phyloP scores from a whole-genome alignment of 148 eudicot genomes.

The Agrostemma githago region DNA sequence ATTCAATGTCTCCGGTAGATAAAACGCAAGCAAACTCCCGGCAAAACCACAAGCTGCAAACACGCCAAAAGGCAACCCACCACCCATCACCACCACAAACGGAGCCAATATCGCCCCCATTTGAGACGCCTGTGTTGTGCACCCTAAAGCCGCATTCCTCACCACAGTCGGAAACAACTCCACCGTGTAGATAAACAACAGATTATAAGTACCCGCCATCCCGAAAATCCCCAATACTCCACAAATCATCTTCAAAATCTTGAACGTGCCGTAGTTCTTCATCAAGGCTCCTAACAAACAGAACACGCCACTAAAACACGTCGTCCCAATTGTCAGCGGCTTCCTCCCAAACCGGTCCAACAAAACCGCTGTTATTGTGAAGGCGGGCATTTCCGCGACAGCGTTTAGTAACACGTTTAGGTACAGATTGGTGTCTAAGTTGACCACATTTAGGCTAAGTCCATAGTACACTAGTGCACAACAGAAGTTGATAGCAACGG shows the following conservation, averaged over 20 bases:
- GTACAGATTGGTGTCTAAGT: conserved; percentile 73
- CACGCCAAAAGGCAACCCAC: conserved; percentile 48
- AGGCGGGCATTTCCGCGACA: conserved; percentile 85
- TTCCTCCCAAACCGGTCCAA: conserved; percentile 63
- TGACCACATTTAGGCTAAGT: conserved; percentile 73
- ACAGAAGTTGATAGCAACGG: conserved; percentile 58
- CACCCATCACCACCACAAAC: conserved; percentile 70
- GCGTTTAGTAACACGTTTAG: conserved; percentile 64
- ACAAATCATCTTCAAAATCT: conserved; percentile 54
- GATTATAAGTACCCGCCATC: conserved; percentile 78
- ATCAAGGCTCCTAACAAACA: conserved; percentile 56
- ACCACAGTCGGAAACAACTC: conserved; percentile 95
- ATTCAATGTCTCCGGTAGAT: conserved; percentile 74
- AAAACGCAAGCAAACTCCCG: conserved; percentile 60
- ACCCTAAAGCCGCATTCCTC: conserved; percentile 78
- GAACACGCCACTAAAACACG: conserved; percentile 73
- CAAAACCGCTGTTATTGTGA: conserved; percentile 52
- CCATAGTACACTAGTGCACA: conserved; percentile 82
- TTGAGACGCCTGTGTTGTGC: conserved; percentile 79
- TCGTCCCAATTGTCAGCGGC: conserved; percentile 68
- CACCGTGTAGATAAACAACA: conserved; percentile 66
- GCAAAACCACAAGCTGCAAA: conserved; percentile 61
- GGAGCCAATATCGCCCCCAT: conserved; percentile 89
- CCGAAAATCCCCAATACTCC: conserved; percentile 81
- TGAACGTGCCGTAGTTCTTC: conserved; percentile 42